These are phyloP conservation scores for Globomyces pollinis-pini DNA, from an alignment of 192 early-diverging fungal species.

Conservation along the genomic window DNA sequence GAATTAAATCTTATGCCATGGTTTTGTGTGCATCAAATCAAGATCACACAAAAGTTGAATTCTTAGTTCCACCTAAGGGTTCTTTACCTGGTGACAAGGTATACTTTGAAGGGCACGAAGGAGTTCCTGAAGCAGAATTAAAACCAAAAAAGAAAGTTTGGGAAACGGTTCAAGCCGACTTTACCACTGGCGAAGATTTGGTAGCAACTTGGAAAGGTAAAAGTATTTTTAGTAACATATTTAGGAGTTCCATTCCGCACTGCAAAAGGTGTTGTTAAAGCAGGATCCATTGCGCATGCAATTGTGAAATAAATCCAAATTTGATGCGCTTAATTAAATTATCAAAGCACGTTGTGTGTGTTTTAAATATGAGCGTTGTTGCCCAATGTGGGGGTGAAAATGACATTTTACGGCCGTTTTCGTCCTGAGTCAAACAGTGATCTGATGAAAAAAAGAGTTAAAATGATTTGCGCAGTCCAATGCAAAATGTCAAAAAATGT, in stretches of 20 bases:
- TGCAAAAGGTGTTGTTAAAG: constrained; percentile 39
- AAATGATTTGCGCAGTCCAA: no score
- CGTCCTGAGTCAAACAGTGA: no score
- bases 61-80: constrained; percentile 80
- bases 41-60: constrained; percentile 81
- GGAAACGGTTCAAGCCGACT: constrained; percentile 89
- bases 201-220: constrained; percentile 45
- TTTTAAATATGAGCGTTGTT: no score
- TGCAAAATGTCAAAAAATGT: no score
- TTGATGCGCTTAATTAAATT: no score
- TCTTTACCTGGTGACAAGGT: constrained; percentile 84
- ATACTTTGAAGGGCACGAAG: constrained; percentile 86
- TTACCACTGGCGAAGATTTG: constrained; percentile 40
- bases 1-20: constrained; percentile 93
- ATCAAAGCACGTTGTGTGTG: no score
- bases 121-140: constrained; percentile 76
- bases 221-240: constrained; percentile 43
- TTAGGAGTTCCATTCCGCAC: constrained; percentile 40
- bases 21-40: constrained; percentile 82
- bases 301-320: constrained; percentile 28
- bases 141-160: constrained; percentile 99
- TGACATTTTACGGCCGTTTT: no score
- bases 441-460: no score
- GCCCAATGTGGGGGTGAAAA: no score
- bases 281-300: constrained; percentile 23